Conservation (phyloP, 345 rosid species). For the Punica granatum region DNA sequence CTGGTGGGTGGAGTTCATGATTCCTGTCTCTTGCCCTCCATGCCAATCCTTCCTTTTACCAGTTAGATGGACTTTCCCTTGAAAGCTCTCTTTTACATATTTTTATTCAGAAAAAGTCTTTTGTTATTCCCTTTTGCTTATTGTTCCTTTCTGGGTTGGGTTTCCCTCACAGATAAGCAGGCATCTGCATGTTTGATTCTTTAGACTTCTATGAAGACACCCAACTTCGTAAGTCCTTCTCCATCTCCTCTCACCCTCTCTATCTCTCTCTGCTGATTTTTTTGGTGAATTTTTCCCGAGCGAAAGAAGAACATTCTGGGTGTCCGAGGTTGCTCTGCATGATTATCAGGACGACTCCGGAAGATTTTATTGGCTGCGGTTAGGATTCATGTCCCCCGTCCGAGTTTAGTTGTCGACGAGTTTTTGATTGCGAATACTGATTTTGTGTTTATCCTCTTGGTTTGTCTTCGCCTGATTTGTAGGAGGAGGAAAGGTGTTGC, state of each 20-base stretch:
- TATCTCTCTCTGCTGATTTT: neutral
- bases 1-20: too few relatives aligned
- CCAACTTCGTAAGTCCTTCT: conserved; percentile 9
- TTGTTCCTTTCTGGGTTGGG: neutral
- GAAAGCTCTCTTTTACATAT: neutral
- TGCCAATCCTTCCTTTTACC: too few relatives aligned
- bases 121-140: neutral
- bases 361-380: neutral
- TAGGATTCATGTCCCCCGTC: neutral
- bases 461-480: neutral
- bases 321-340: neutral
- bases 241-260: neutral
- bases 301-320: neutral
- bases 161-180: neutral
- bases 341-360: neutral
- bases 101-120: neutral
- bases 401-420: neutral
- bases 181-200: conserved; percentile 8
- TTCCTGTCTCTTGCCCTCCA: too few relatives aligned
- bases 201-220: conserved; percentile 11
- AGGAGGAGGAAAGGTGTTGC: neutral
- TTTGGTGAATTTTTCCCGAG: neutral
- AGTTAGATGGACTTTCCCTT: neutral
- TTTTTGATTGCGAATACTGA: neutral
- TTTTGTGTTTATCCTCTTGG: neutral